phyloP scores from a whole-genome alignment of 2,329 filamentous ascomycete species.

The Curvularia verruculosa region DNA sequence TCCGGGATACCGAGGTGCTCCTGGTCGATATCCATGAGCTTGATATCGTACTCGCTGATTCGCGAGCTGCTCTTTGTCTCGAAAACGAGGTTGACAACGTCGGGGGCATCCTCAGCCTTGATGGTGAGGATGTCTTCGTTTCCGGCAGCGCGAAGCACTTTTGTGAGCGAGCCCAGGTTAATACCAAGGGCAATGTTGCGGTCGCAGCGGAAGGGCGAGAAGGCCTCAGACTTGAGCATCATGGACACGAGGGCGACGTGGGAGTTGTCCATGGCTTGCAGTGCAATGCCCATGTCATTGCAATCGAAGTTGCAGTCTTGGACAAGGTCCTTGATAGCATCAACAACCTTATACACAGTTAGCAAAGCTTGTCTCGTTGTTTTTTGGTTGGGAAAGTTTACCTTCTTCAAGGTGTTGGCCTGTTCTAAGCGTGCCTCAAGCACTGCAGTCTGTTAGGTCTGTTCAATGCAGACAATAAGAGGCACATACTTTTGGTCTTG shows the following conservation, averaged over 20 bases:
- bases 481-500: slow-evolving; percentile 29
- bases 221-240: slow-evolving; percentile 95
- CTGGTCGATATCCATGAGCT: slow-evolving; percentile 99
- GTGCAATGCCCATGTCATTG: slow-evolving; percentile 98
- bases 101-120: slow-evolving; percentile 96
- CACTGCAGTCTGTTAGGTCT: slow-evolving; percentile 61
- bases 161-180: slow-evolving; percentile 95
- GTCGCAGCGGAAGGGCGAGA: slow-evolving; percentile 96
- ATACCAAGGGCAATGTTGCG: slow-evolving; percentile 98
- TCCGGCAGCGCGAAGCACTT: slow-evolving; percentile 92
- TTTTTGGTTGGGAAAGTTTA: slow-evolving; percentile 43
- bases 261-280: slow-evolving; percentile 99
- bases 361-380: not conserved
- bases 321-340: slow-evolving; percentile 98
- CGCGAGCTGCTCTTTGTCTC: slow-evolving; percentile 88
- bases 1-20: slow-evolving; percentile 98
- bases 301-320: slow-evolving; percentile 99
- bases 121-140: slow-evolving; percentile 93
- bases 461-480: not conserved
- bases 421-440: slow-evolving; percentile 97
- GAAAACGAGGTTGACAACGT: slow-evolving; percentile 93
- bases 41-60: slow-evolving; percentile 98
- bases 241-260: slow-evolving; percentile 99
- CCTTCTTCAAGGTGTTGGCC: slow-evolving; percentile 94
- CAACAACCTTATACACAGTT: slow-evolving; percentile 73